Percentiles rank a stretch among this genome's conserved stretches.
Evolutionary conservation across 2,329 filamentous ascomycete genomes (phyloP).

Genomic region (Sporothrix curviconia): DNA sequence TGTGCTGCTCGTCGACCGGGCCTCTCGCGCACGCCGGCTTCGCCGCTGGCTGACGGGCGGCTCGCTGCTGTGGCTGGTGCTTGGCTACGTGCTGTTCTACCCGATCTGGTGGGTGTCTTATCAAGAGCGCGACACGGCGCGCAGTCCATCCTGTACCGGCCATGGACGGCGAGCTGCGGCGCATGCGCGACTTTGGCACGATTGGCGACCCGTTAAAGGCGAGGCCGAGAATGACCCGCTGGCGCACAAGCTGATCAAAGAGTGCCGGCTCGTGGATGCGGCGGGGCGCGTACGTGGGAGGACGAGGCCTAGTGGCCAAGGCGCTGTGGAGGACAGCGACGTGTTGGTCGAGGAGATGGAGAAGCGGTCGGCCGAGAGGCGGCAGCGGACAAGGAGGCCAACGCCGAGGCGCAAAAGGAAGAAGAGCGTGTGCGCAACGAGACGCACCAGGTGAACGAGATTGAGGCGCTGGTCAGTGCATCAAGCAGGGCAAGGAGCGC

Average conservation of each 20-base stretch:
- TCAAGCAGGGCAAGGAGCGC: conserved; percentile 36
- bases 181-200: conserved; percentile 30
- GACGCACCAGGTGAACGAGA: conserved; percentile 29
- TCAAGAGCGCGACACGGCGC: conserved; percentile 84
- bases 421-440: conserved; percentile 29
- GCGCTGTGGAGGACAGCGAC: conserved; percentile 85
- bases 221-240: conserved; percentile 9
- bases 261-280: conserved; percentile 72
- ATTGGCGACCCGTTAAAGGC: background rate
- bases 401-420: conserved; percentile 17
- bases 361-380: conserved; percentile 63
- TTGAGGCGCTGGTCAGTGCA: conserved; percentile 35
- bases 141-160: conserved; percentile 76
- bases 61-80: conserved; percentile 67
- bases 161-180: conserved; percentile 69
- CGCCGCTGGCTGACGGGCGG: conserved; percentile 81
- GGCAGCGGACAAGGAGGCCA: conserved; percentile 33
- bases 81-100: conserved; percentile 71
- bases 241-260: conserved; percentile 63
- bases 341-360: conserved; percentile 74
- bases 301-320: conserved; percentile 76
- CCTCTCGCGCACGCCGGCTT: conserved; percentile 79
- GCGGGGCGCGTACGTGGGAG: conserved; percentile 64
- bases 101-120: conserved; percentile 75
- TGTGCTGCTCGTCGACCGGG: conserved; percentile 83